Conservation (phyloP, 1,284 basidiomycete species). For the Sporisorium graminicola region DNA sequence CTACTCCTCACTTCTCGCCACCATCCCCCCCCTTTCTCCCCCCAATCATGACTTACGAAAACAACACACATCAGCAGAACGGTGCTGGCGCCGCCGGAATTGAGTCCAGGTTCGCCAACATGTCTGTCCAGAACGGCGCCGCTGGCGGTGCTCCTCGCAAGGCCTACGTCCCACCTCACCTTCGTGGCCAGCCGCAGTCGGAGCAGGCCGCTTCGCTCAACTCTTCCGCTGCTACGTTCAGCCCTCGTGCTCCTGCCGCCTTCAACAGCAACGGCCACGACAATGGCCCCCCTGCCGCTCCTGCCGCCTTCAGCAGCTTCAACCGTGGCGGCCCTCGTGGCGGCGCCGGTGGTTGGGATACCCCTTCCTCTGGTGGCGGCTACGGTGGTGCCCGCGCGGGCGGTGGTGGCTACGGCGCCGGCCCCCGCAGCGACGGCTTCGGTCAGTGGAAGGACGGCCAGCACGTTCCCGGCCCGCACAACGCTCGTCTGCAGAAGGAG, state of each 20-base stretch:
- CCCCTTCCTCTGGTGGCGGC: conserved; percentile 39
- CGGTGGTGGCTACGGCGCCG: conserved; percentile 50
- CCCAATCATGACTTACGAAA: conserved; percentile 62
- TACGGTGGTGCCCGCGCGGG: conserved; percentile 53
- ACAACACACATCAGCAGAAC: conserved; percentile 58
- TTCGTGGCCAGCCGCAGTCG: conserved; percentile 74
- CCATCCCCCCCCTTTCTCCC: conserved; percentile 12
- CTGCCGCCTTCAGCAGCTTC: conserved; percentile 58
- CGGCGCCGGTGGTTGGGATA: conserved; percentile 55
- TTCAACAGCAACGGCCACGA: conserved; percentile 46
- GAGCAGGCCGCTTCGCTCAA: conserved; percentile 62
- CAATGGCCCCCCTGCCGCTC: conserved; percentile 36
- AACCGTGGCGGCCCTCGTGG: conserved; percentile 55
- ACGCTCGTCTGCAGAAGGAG: conserved; percentile 91
- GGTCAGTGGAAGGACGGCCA: conserved; percentile 91
- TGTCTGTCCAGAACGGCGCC: conserved; percentile 57
- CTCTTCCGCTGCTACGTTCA: conserved; percentile 48
- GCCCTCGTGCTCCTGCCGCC: conserved; percentile 53
- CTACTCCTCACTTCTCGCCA: conserved; percentile 6
- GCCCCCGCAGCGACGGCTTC: conserved; percentile 69
- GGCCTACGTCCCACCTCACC: conserved; percentile 92
- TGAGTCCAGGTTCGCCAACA: conserved; percentile 79
- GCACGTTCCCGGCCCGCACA: conserved; percentile 84
- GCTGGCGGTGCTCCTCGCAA: conserved; percentile 75
- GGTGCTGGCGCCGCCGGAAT: conserved; percentile 76